Conservation (phyloP, 2,329 filamentous ascomycete genomes). For the Fonsecaea monophora region DNA sequence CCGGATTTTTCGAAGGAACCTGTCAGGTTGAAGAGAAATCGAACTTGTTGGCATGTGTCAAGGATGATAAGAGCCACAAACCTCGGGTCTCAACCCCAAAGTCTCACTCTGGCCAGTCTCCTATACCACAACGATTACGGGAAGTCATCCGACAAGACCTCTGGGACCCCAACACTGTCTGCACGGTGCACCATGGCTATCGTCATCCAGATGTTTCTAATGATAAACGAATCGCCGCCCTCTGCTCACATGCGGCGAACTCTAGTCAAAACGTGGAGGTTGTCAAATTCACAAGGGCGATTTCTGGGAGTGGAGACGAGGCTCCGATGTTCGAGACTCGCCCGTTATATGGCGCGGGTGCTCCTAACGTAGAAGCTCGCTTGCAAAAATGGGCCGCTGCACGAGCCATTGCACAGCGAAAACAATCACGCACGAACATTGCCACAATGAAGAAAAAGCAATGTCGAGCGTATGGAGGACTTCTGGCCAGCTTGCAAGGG, state of each 20-base stretch:
- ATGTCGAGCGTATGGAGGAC: conserved; percentile 1
- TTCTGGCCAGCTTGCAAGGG: background rate
- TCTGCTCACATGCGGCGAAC: conserved; percentile 4
- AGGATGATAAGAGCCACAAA: background rate
- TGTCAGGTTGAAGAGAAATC: background rate
- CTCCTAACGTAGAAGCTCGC: background rate
- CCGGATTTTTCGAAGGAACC: background rate
- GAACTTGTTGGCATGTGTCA: background rate
- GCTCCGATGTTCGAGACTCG: background rate
- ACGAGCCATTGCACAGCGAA: background rate
- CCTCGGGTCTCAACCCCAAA: background rate
- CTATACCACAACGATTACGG: conserved; percentile 3
- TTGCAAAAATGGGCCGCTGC: background rate
- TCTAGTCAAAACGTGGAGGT: conserved; percentile 20
- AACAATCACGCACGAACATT: background rate
- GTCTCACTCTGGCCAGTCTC: conserved; percentile 6
- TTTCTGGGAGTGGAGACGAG: background rate
- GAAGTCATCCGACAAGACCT: conserved; percentile 8
- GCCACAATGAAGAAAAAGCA: background rate
- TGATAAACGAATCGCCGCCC: conserved; percentile 1
- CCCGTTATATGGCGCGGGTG: background rate
- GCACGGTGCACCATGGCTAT: conserved; percentile 8
- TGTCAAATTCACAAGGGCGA: conserved; percentile 11
- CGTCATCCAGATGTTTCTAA: background rate
- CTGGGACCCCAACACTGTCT: background rate